Evolutionary conservation across 2,329 filamentous ascomycete species (phyloP).

Genomic region (Paracorniculantispora psalliotae): DNA sequence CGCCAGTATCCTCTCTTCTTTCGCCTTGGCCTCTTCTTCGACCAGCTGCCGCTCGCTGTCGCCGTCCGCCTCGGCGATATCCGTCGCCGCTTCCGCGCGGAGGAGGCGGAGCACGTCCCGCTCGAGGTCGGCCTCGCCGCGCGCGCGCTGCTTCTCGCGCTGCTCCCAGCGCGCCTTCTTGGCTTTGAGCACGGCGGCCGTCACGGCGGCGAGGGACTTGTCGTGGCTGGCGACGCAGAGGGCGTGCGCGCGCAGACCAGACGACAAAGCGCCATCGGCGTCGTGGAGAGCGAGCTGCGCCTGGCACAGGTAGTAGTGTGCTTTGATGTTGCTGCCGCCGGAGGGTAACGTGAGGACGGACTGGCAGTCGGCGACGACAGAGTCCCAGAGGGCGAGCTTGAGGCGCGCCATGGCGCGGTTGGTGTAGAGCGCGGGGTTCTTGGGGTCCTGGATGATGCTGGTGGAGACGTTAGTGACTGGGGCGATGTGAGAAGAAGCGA

Average conservation of each 20-base stretch:
- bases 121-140: constrained; percentile 55
- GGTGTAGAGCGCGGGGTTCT: constrained; percentile 76
- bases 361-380: constrained; percentile 71
- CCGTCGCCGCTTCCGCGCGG: constrained; percentile 39
- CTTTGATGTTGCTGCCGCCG: constrained; percentile 62
- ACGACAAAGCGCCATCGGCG: constrained; percentile 66
- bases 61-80: constrained; percentile 30
- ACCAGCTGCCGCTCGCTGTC: constrained; percentile 45
- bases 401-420: constrained; percentile 83
- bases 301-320: constrained; percentile 76
- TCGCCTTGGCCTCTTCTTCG: constrained; percentile 40
- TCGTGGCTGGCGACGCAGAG: constrained; percentile 60
- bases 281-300: constrained; percentile 64
- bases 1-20: constrained; percentile 38
- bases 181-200: constrained; percentile 67
- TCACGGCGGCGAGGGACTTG: constrained; percentile 65
- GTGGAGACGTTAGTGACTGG: background rate
- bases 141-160: constrained; percentile 56
- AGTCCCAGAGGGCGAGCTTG: constrained; percentile 67
- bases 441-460: constrained; percentile 72
- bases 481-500: background rate
- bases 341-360: constrained; percentile 65
- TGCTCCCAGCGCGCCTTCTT: constrained; percentile 85
- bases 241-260: constrained; percentile 67
- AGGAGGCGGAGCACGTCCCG: constrained; percentile 52